Evolutionary conservation across 225 moss, liverwort and hornwort genomes (phyloP).

Genomic region (Ulota crispa): DNA sequence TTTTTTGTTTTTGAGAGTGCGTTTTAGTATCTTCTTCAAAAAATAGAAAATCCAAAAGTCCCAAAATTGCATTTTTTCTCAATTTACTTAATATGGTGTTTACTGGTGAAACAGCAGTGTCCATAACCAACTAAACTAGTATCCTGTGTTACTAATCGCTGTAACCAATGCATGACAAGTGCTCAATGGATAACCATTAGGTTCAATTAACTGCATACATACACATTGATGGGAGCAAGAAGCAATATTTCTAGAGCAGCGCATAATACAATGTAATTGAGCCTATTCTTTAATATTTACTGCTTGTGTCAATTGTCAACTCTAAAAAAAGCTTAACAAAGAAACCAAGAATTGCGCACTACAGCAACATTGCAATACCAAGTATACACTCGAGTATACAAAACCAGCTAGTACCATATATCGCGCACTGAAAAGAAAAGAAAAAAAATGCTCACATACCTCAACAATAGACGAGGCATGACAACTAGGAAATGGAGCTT

Average conservation of each 20-base stretch:
- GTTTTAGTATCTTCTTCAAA: no score
- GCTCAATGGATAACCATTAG: neutral
- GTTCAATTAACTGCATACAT: neutral
- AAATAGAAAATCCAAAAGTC: no score
- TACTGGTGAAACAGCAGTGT: neutral
- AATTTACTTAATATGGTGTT: no score
- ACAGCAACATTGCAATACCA: neutral
- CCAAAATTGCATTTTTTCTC: no score
- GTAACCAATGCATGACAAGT: neutral
- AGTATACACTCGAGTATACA: neutral
- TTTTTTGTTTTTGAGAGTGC: no score
- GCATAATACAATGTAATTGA: neutral
- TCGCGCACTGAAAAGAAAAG: neutral
- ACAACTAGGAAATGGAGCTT: constrained; percentile 68
- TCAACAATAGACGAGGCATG: constrained; percentile 86
- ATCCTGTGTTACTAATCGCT: neutral
- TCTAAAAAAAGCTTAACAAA: neutral
- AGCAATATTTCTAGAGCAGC: neutral
- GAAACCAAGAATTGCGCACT: neutral
- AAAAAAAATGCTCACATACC: constrained; percentile 23
- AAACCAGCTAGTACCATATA: neutral
- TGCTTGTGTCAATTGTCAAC: neutral
- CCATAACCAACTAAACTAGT: neutral
- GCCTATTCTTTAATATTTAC: neutral
- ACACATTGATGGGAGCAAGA: neutral